These are phyloP conservation scores for Hanseniaspora mollemarum DNA, from an alignment of 805 yeast genomes.

Conservation along the genomic window DNA sequence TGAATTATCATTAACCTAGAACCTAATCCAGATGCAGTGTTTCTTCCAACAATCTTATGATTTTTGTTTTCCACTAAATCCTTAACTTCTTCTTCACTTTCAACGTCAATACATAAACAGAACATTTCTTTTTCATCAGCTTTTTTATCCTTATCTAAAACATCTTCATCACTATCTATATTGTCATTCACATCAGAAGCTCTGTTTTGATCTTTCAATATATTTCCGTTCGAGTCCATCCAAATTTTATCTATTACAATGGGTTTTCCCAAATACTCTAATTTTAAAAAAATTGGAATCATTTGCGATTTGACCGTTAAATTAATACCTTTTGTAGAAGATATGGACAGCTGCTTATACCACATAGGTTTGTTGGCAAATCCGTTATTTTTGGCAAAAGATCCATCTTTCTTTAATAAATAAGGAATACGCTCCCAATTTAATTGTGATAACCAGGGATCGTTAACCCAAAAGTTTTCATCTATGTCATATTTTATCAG, in stretches of 20 bases:
- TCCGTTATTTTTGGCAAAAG: constrained; percentile 59
- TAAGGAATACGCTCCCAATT: constrained; percentile 69
- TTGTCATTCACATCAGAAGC: background rate
- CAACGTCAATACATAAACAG: constrained; percentile 78
- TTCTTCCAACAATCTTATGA: constrained; percentile 21
- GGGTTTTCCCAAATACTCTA: constrained; percentile 80
- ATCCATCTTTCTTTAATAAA: constrained; percentile 55
- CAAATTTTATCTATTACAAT: constrained; percentile 41
- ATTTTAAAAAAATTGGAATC: constrained; percentile 61
- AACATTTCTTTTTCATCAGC: background rate
- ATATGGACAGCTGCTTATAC: constrained; percentile 51
- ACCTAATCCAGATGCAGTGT: constrained; percentile 11
- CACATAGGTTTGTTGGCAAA: constrained; percentile 89
- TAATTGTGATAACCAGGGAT: constrained; percentile 84
- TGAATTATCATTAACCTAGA: constrained; percentile 67
- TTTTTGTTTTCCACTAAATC: constrained; percentile 32
- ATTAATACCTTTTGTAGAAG: constrained; percentile 34
- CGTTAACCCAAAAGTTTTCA: constrained; percentile 32
- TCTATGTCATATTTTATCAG: constrained; percentile 34
- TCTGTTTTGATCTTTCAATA: background rate
- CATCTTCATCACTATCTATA: background rate
- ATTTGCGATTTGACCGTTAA: constrained; percentile 62
- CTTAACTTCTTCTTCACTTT: constrained; percentile 22
- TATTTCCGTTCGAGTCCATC: constrained; percentile 4
- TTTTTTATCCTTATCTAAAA: background rate